Evolutionary conservation across 768 basidiomycete species (phyloP).

Genomic region (Boletus fagicola): DNA sequence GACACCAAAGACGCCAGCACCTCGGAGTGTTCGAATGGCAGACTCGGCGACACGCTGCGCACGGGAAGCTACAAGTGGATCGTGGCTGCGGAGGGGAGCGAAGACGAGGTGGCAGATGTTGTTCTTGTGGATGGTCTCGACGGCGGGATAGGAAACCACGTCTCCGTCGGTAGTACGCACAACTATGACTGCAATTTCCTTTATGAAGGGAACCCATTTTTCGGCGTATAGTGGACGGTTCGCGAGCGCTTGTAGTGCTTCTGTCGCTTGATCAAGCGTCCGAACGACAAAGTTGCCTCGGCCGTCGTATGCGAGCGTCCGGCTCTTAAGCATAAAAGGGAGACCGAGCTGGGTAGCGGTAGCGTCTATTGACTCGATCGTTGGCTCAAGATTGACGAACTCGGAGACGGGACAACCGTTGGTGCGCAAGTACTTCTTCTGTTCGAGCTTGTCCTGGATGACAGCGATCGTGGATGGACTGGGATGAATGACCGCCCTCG

Average conservation of each 20-base stretch:
- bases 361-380: slow-evolving; percentile 47
- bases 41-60: slow-evolving; percentile 76
- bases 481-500: slow-evolving; percentile 57
- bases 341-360: slow-evolving; percentile 65
- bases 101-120: slow-evolving; percentile 93
- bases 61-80: slow-evolving; percentile 51
- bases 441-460: slow-evolving; percentile 77
- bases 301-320: slow-evolving; percentile 96
- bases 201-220: slow-evolving; percentile 84
- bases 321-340: slow-evolving; percentile 93
- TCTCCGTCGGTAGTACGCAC: slow-evolving; percentile 75
- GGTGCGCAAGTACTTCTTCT: slow-evolving; percentile 57
- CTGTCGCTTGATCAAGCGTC: slow-evolving; percentile 47
- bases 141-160: slow-evolving; percentile 81
- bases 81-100: slow-evolving; percentile 70
- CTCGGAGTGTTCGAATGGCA: slow-evolving; percentile 74
- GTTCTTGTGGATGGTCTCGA: slow-evolving; percentile 93
- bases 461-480: slow-evolving; percentile 75
- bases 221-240: slow-evolving; percentile 87
- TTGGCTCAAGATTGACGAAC: slow-evolving; percentile 59
- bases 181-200: slow-evolving; percentile 97
- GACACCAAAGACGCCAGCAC: slow-evolving; percentile 95
- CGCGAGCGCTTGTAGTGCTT: slow-evolving; percentile 52
- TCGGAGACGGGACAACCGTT: slow-evolving; percentile 53
- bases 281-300: slow-evolving; percentile 84